phyloP scores from a whole-genome alignment of 2,329 filamentous ascomycete species.

The Fusarium sp. region DNA sequence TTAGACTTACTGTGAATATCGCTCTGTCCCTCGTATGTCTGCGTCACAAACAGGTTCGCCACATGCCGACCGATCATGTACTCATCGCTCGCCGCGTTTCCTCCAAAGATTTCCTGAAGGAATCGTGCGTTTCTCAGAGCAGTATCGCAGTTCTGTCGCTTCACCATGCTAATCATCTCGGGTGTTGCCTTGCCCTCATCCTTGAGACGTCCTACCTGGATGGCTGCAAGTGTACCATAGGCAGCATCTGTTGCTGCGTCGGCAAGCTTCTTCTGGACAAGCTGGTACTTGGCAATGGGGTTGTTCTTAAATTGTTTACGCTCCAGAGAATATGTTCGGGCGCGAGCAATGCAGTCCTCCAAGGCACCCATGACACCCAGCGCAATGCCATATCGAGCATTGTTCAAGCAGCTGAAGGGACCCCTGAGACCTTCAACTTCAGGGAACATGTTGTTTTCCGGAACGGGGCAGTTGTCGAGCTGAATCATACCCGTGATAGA shows the following conservation, averaged over 20 bases:
- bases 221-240: constrained; percentile 88
- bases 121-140: constrained; percentile 82
- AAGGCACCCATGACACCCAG: constrained; percentile 94
- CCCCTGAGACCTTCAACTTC: constrained; percentile 86
- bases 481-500: constrained; percentile 99
- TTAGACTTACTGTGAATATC: constrained; percentile 88
- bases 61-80: constrained; percentile 96
- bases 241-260: constrained; percentile 92
- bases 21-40: constrained; percentile 98
- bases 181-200: constrained; percentile 88
- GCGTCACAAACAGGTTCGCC: constrained; percentile 94
- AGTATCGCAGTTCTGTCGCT: constrained; percentile 95
- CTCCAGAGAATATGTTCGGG: constrained; percentile 89
- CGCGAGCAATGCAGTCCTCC: constrained; percentile 86
- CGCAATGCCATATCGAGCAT: constrained; percentile 91
- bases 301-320: constrained; percentile 97
- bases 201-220: constrained; percentile 93
- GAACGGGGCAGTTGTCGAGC: constrained; percentile 88
- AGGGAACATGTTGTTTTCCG: constrained; percentile 93
- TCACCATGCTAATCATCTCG: constrained; percentile 98
- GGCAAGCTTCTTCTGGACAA: constrained; percentile 96
- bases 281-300: constrained; percentile 93
- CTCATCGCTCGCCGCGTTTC: constrained; percentile 98
- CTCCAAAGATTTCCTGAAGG: constrained; percentile 95
- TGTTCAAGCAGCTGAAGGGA: constrained; percentile 95